Base-by-base conservation (phyloP, 495 filamentous ascomycete species). In the Aspergillus ellipticus region DNA sequence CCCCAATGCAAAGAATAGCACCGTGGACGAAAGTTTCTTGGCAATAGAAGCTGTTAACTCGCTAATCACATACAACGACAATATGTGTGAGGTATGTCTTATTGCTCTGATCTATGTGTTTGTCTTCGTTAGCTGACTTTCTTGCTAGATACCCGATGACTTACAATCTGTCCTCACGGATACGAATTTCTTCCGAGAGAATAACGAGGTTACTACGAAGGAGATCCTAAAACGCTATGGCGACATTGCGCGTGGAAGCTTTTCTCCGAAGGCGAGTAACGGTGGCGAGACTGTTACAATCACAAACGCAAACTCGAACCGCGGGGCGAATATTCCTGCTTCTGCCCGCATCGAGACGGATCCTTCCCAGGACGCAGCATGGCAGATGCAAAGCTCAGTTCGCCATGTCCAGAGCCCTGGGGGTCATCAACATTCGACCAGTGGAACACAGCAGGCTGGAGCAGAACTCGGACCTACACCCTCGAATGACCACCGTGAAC, bases 181-280 rank as follows among this genome's bases (percentile, higher is more conserved):
- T 67, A 84, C 85, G 33, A 80, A 80, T 20, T 82, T 97, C 43
- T 92, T 96, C 70, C 87, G 82, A 67, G 87, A 83, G 60, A 85
- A 79, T 56, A 83, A 85, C 37, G 93, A 99, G 51, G 84, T 97
- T 46, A 97, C 95, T 2, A 92, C 92, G 2, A 97, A 99, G 66
- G 94, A 97, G 65, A 97, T 99, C 50, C 81, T 99, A 20, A 91
- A 92, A 67, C 82, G 89, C 39, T 92, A 92, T 66, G 89, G 87
- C 6, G 88, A 91, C 59, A 88, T 92, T 58, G 80, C 80, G 35
- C 77, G 78, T 11, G 82, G 77, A 56, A 77, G 78, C 41, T 72
- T 83, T 19, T 77, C 84, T 10, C 79, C 77, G 55, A 80, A 81
- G 61, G 78, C 78, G n/a, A 75, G 78, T 57, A 76, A 84, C 52